Conservation (phyloP, 176 grass and related monocot species). For the Leersia perrieri region DNA sequence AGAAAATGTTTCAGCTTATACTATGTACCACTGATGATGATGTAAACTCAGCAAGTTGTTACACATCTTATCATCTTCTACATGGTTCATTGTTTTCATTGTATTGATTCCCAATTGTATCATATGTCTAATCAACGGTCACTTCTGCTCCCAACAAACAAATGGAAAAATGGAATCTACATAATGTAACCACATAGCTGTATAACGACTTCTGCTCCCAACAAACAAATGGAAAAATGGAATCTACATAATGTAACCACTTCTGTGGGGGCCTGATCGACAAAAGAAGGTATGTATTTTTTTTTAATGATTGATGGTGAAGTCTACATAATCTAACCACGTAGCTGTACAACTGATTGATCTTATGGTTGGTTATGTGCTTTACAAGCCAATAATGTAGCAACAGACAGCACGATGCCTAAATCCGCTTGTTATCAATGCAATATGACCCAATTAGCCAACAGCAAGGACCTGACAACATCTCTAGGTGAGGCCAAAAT, state of each 20-base stretch:
- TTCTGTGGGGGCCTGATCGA: background rate
- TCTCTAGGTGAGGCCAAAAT: background rate
- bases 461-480: background rate
- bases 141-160: background rate
- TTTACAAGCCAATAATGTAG: slow-evolving; percentile 1
- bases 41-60: background rate
- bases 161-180: background rate
- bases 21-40: background rate
- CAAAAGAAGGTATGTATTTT: background rate
- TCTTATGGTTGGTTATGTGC: background rate
- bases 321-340: background rate
- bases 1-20: background rate
- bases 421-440: background rate
- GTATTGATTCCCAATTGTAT: background rate
- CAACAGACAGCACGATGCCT: background rate
- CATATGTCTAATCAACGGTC: background rate
- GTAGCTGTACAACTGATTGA: background rate
- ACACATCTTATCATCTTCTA: background rate
- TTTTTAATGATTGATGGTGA: background rate
- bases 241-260: no score
- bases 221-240: background rate
- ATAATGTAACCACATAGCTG: no score
- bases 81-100: background rate
- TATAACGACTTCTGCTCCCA: background rate
- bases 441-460: background rate